phyloP scores from a whole-genome alignment of 768 basidiomycete species.

The Brasilioporus rufonigricans region DNA sequence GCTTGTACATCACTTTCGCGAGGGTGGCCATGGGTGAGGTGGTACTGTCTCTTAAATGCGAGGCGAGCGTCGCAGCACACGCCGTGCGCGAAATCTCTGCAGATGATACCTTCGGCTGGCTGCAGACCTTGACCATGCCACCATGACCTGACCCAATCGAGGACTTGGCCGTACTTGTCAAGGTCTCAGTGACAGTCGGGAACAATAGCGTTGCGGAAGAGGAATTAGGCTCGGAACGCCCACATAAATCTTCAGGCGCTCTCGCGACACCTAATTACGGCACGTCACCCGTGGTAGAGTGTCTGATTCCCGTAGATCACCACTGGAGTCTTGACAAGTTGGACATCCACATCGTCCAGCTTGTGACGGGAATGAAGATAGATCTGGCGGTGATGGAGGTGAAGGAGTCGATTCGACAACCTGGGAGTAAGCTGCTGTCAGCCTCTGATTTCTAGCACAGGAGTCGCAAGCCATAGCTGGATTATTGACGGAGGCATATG shows the following conservation, averaged over 20 bases:
- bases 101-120: neutral
- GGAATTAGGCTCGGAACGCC: neutral
- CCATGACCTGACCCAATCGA: neutral
- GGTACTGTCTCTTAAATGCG: neutral
- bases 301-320: neutral
- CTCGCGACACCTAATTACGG: no score
- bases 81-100: neutral
- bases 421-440: no score
- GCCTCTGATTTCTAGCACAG: no score
- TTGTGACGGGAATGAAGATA: constrained; percentile 8
- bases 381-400: neutral
- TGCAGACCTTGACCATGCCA: neutral
- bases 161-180: neutral
- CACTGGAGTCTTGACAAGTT: neutral
- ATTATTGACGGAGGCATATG: no score
- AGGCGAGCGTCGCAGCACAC: neutral
- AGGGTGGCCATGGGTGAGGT: neutral
- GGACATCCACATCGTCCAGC: neutral
- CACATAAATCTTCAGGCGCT: neutral
- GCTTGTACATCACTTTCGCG: neutral
- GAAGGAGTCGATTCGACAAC: no score
- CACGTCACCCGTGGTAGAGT: no score
- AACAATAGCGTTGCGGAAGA: neutral
- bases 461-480: no score
- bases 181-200: neutral